Evolutionary conservation across 2,329 filamentous ascomycete species (phyloP).

Genomic region (Colletotrichum neosansevieriae): DNA sequence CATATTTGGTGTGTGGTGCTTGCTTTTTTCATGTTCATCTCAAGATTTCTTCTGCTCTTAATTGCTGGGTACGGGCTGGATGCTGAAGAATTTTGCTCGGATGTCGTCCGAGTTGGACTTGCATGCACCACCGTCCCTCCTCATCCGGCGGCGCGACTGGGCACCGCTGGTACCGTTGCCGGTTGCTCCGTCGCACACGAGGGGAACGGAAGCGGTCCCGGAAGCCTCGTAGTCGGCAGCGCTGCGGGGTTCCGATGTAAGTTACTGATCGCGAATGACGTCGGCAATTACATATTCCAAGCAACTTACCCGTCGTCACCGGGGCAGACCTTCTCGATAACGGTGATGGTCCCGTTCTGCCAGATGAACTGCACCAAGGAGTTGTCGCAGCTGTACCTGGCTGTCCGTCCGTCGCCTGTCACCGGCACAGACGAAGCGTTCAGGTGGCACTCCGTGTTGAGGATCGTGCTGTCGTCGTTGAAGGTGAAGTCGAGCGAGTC

Average conservation of each 20-base stretch:
- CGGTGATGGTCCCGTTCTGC: slow-evolving; percentile 50
- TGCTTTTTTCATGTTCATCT: slow-evolving; percentile 25
- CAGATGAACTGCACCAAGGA: slow-evolving; percentile 58
- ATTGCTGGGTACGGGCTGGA: slow-evolving; percentile 43
- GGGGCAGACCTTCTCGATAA: slow-evolving; percentile 60
- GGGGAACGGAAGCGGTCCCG: slow-evolving; percentile 43
- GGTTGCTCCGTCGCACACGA: slow-evolving; percentile 31
- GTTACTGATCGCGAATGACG: background rate
- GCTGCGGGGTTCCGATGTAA: slow-evolving; percentile 41
- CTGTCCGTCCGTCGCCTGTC: slow-evolving; percentile 46
- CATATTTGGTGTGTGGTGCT: slow-evolving; percentile 4
- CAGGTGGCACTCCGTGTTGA: slow-evolving; percentile 57
- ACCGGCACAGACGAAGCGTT: slow-evolving; percentile 57
- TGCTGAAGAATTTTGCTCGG: slow-evolving; percentile 46
- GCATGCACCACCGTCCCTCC: slow-evolving; percentile 28
- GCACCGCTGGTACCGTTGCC: slow-evolving; percentile 17
- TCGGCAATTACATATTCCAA: background rate
- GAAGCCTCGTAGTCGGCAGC: slow-evolving; percentile 47
- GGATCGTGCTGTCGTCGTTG: slow-evolving; percentile 53
- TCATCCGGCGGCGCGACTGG: slow-evolving; percentile 7
- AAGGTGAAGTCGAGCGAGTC: slow-evolving; percentile 55
- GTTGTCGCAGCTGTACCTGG: slow-evolving; percentile 59
- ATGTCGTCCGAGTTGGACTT: slow-evolving; percentile 48
- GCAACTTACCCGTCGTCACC: slow-evolving; percentile 50
- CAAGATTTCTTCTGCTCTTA: slow-evolving; percentile 2